Evolutionary conservation across 1,284 basidiomycete genomes (phyloP).

Genomic region (Spongispora temasekensis): DNA sequence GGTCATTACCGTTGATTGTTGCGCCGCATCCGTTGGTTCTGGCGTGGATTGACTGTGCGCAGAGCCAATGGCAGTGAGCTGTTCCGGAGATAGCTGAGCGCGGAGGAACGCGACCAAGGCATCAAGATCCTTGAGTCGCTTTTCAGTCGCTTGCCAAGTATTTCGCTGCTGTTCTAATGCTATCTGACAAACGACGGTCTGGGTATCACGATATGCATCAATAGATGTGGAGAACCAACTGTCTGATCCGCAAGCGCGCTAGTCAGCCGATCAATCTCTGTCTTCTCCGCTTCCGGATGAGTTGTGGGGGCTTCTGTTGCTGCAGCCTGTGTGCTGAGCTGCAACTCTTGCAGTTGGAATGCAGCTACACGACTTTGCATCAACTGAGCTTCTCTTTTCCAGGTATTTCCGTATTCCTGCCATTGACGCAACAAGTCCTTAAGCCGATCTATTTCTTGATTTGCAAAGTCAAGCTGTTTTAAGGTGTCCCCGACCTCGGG

Average conservation of each 20-base stretch:
- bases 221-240: slow-evolving; percentile 17
- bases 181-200: slow-evolving; percentile 13
- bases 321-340: slow-evolving; percentile 13
- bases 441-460: slow-evolving; percentile 21
- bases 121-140: slow-evolving; percentile 24
- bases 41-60: background rate
- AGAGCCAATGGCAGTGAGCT: slow-evolving; percentile 21
- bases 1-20: slow-evolving; percentile 15
- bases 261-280: slow-evolving; percentile 16
- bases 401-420: slow-evolving; percentile 29
- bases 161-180: slow-evolving; percentile 17
- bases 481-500: slow-evolving; percentile 4
- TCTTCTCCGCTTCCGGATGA: slow-evolving; percentile 17
- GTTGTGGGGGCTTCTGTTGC: slow-evolving; percentile 11
- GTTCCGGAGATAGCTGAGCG: slow-evolving; percentile 21
- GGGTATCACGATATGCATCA: background rate
- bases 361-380: slow-evolving; percentile 17
- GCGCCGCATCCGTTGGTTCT: background rate
- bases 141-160: slow-evolving; percentile 13
- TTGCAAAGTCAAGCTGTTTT: slow-evolving; percentile 20
- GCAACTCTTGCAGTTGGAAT: slow-evolving; percentile 13
- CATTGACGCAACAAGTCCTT: slow-evolving; percentile 25
- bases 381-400: slow-evolving; percentile 28
- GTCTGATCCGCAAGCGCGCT: slow-evolving; percentile 22
- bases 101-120: slow-evolving; percentile 18